These are phyloP conservation scores for Lobosporangium transversale DNA, from an alignment of 192 early-diverging fungal genomes.

Conservation along the genomic window DNA sequence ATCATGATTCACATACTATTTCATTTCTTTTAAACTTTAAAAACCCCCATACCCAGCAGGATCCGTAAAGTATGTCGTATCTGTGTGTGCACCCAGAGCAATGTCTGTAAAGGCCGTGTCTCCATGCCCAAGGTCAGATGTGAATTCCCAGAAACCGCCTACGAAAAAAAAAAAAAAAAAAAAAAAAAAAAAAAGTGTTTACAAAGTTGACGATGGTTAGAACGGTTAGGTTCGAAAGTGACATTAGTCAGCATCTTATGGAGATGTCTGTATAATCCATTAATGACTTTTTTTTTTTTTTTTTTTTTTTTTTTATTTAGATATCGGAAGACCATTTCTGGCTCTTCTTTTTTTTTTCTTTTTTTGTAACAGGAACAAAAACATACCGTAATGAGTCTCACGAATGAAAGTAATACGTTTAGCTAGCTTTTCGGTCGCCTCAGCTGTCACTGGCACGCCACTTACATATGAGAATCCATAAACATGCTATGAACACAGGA, in stretches of 20 bases:
- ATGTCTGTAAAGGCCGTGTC: conserved; percentile 86
- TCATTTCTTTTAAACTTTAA: too few relatives aligned
- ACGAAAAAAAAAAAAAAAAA: neutral
- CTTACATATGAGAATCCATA: conserved; percentile 82
- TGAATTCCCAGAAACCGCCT: conserved; percentile 81
- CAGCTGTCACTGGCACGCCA: conserved; percentile 68
- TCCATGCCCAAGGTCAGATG: conserved; percentile 77
- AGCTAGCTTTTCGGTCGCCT: conserved; percentile 74
- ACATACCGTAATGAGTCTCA: conserved; percentile 77
- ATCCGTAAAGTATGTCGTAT: conserved; percentile 90
- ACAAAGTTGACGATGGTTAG: too few relatives aligned
- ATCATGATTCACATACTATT: too few relatives aligned
- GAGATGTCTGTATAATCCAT: neutral
- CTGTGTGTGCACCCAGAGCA: conserved; percentile 81
- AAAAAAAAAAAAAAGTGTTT: neutral
- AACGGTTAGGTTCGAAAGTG: too few relatives aligned
- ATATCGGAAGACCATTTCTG: conserved; percentile 6
- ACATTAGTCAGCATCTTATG: too few relatives aligned
- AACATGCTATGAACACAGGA: conserved; percentile 48
- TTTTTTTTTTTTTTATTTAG: neutral
- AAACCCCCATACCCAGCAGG: conserved; percentile 68
- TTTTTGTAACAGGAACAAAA: neutral
- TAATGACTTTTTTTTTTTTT: neutral
- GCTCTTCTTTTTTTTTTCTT: neutral
- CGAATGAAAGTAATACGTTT: conserved; percentile 77